Evolutionary conservation across 257 asterid species (phyloP).

Genomic region (Nemophila menziesii): DNA sequence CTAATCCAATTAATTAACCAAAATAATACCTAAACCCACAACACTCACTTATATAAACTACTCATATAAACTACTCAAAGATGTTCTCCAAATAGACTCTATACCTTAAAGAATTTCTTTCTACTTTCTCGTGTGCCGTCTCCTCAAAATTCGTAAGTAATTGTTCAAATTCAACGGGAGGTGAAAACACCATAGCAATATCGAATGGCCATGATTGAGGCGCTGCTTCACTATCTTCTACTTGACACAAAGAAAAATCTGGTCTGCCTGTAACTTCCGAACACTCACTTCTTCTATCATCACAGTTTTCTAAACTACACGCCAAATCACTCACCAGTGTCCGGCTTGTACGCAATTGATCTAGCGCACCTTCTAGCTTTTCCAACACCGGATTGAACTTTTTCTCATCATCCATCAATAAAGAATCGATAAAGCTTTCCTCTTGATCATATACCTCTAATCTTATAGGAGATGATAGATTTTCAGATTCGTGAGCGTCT

Average conservation of each 20-base stretch:
- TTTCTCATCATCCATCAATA: conserved; percentile 36
- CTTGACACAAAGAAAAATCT: conserved; percentile 1
- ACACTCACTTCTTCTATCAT: conserved; percentile 9
- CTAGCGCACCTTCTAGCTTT: conserved; percentile 36
- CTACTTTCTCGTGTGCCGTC: conserved; percentile 23
- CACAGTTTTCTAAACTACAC: conserved; percentile 15
- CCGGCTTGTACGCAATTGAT: conserved; percentile 37
- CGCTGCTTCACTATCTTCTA: conserved; percentile 9
- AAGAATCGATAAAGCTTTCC: conserved; percentile 17
- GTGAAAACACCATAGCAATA: conserved; percentile 9
- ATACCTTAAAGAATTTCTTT: conserved; percentile 45
- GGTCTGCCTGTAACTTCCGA: conserved; percentile 11
- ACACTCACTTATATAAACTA: too few species aligned
- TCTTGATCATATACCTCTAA: conserved; percentile 21
- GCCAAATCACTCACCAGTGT: conserved; percentile 33
- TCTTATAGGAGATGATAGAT: conserved; percentile 19
- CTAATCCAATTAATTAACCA: too few species aligned
- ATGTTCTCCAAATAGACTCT: not conserved
- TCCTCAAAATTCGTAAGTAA: conserved; percentile 28
- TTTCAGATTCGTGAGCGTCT: too few species aligned
- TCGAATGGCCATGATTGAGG: conserved; percentile 2
- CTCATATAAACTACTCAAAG: not conserved
- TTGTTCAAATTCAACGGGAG: conserved; percentile 21
- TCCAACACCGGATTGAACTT: conserved; percentile 32
- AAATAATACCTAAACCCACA: too few species aligned